Conservation (phyloP, 331 rosid species). For the Phaseolus coccineus region DNA sequence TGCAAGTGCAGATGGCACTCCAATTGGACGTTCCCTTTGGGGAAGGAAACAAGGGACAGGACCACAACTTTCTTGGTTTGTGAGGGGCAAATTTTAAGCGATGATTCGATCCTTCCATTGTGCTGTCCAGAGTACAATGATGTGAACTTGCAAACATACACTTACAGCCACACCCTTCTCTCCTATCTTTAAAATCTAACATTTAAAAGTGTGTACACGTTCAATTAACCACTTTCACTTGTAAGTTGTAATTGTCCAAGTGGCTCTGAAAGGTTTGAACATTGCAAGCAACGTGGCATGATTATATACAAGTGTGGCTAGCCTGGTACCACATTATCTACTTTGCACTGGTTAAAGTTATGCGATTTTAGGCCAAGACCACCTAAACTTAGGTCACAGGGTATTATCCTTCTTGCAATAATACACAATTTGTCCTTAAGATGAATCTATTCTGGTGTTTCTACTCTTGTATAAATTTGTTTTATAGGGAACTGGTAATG, state of each 20-base stretch:
- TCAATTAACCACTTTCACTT: constrained; percentile 36
- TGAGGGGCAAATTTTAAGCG: constrained; percentile 5
- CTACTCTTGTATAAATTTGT: background rate
- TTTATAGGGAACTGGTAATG: constrained; percentile 5
- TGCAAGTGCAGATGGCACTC: constrained; percentile 34
- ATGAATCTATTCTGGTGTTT: background rate
- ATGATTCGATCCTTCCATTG: constrained; percentile 26
- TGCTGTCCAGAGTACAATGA: constrained; percentile 41
- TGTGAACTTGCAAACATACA: constrained; percentile 41
- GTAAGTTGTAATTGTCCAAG: constrained; percentile 30
- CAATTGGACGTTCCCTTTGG: constrained; percentile 32
- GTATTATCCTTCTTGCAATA: constrained; percentile 16
- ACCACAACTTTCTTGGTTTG: constrained; percentile 39
- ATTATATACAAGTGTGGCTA: background rate
- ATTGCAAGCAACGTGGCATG: constrained; percentile 46
- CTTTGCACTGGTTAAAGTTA: constrained; percentile 1
- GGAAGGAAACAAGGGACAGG: constrained; percentile 37
- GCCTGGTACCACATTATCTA: constrained; percentile 26
- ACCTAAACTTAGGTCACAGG: constrained; percentile 9
- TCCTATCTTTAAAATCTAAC: constrained; percentile 26
- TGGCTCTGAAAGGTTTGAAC: constrained; percentile 39
- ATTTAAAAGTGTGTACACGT: background rate
- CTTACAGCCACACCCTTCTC: constrained; percentile 1
- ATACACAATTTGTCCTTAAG: background rate
- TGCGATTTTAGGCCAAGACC: constrained; percentile 29